Conservation (phyloP, 108 stramenopile genomes). For the Cyclotella atomus region DNA sequence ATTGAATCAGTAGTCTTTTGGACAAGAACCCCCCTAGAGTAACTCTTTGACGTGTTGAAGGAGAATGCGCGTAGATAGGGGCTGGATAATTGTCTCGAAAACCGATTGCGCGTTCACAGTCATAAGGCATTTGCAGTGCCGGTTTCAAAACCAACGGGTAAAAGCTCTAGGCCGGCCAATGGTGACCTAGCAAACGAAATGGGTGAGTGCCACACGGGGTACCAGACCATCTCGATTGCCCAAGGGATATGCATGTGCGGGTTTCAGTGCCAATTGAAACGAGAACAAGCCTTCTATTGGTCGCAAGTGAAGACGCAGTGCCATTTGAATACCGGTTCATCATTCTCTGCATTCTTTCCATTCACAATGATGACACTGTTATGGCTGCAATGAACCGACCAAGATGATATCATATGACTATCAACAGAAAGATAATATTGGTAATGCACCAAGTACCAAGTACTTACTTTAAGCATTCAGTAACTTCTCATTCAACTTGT, state of each 20-base stretch:
- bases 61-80: background rate
- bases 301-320: too few relatives aligned
- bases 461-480: background rate
- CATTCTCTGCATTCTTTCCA: background rate
- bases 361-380: background rate
- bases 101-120: too few relatives aligned
- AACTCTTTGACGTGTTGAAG: background rate
- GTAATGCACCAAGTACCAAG: too few relatives aligned
- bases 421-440: background rate
- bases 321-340: background rate
- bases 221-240: too few relatives aligned
- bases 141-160: too few relatives aligned
- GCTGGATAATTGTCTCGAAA: too few relatives aligned
- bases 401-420: background rate
- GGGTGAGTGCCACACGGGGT: too few relatives aligned
- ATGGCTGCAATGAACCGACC: background rate
- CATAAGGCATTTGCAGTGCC: background rate
- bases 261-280: too few relatives aligned
- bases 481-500: conserved; percentile 47
- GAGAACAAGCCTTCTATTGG: too few relatives aligned
- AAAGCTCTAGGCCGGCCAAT: too few relatives aligned
- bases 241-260: too few relatives aligned
- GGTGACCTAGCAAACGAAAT: too few relatives aligned
- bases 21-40: background rate
- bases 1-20: background rate